Base-by-base conservation (phyloP, 176 grass and related monocot species). In the Miscanthus lutarioriparius region DNA sequence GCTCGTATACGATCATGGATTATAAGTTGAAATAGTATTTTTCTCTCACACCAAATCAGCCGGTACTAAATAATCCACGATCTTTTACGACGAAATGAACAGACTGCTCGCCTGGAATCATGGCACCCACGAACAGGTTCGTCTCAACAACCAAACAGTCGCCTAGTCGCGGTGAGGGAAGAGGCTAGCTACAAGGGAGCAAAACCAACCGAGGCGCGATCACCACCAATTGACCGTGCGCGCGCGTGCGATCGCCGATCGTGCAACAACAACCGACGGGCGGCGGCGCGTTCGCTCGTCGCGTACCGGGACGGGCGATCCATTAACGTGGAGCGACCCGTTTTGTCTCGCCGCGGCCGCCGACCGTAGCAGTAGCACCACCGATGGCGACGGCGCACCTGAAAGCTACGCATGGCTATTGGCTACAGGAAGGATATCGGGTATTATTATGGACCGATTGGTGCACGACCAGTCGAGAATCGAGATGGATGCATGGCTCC, bases 311-410 rank as follows among this genome's bases (percentile, higher is more conserved):
- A 6, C 10, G 28, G 64, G 5, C 64, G 30, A 67, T 67, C 8
- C 16, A 20, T 10, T 9, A 16, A n/a, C n/a, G 30, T 17, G 65
- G 6, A 10, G 16, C 16, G 33, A 6, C 65, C 33, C 32, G 32
- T 19, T 67, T 36, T 36, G 32, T 67, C 65, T 33, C 65, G 65
- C 32, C 32, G 39, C 67, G 45, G 45, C 13, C 47, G 47, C 47
- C 5, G 47, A 51, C 15, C 71, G 40, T 6, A 7, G 39, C 33
- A 20, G n/a, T n/a, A n/a, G n/a, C 27, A 37, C 4, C 62, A 30
- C 62, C 10, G 70, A 72, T 10, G n/a, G 70, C 70, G 70, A 72
- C 70, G 40, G n/a, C 39, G 40, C 70, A 72, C 70, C 70, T 13
- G 43, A 72, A 43, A 26, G 68, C 22, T 22, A 22, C 68, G 39